Base-by-base conservation (phyloP, 495 filamentous ascomycete species). In the Trichoderma gamsii region DNA sequence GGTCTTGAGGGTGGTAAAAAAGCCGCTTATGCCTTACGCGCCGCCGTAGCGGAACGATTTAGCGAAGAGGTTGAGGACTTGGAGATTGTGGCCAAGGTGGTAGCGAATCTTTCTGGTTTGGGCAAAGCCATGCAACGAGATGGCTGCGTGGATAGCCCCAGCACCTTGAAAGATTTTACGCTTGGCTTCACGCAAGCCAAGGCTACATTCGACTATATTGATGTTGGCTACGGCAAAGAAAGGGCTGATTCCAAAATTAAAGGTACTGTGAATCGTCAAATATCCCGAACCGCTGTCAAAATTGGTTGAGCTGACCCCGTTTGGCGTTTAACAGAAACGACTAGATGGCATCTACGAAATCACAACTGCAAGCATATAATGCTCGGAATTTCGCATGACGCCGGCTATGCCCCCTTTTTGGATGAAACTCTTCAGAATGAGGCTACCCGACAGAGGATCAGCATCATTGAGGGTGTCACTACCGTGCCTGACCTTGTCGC, bases 291-390 rank as follows among this genome's bases (percentile, higher is more conserved):
- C 70, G 51, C 67, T 16, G 43, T 56, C 72, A 38, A 66, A 27
- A 2, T 13, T 16, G 7, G 6, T 3, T 25, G 61, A 68, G 67
- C 63, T 65, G 68, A 72, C 43, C 63, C 32, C 59, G 41, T 46
- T 23, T 21, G 27, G 38, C 3, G 12, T n/a, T 12, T 21, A 23
- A 12, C 78, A 93, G 92, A 92, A 72, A 75, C 71, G 41, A 74
- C 80, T 8, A 72, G 76, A 63, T 85, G 79, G 76, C 80, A 86
- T 78, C 71, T 91, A 84, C 80, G 87, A 85, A 84, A 93, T 72
- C 84, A 82, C 72, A 90, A 92, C 75, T 96, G 92, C 77, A 90
- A 89, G 71, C 91, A 93, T 69, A 87, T 96, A 52, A 79, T 93
- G 63, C 80, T 97, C 59, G 92, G 92, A 15, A 88, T 92, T 69